Evolutionary conservation across 805 yeast genomes (phyloP).

Genomic region (Spathaspora gorwiae): DNA sequence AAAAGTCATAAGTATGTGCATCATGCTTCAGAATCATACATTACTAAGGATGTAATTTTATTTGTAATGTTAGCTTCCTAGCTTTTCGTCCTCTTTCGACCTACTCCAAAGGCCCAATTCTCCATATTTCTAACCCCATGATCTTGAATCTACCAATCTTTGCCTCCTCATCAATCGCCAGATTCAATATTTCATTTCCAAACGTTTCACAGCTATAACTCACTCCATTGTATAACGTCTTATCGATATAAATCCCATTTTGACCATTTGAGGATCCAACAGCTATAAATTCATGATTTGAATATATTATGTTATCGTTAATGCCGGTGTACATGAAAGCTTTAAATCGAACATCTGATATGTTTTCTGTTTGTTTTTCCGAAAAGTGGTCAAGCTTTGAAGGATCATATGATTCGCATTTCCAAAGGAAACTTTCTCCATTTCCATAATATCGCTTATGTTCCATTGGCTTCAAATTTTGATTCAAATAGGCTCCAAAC

Average conservation of each 20-base stretch:
- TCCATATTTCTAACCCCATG: constrained; percentile 82
- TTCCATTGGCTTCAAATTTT: constrained; percentile 65
- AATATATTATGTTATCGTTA: constrained; percentile 80
- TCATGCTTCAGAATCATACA: too few species aligned
- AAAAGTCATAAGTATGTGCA: too few species aligned
- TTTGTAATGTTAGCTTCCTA: too few species aligned
- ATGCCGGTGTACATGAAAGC: constrained; percentile 86
- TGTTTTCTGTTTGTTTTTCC: background rate
- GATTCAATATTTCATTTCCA: constrained; percentile 74
- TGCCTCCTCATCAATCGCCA: constrained; percentile 21
- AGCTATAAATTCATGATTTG: constrained; percentile 71
- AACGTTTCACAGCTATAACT: constrained; percentile 77
- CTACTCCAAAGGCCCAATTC: constrained; percentile 43
- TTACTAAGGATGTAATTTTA: too few species aligned
- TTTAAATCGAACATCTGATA: constrained; percentile 42
- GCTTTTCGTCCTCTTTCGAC: background rate
- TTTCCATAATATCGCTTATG: constrained; percentile 79
- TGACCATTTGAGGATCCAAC: constrained; percentile 92
- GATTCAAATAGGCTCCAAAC: constrained; percentile 81
- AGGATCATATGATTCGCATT: constrained; percentile 42
- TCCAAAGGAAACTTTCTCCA: constrained; percentile 95
- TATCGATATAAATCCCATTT: constrained; percentile 87
- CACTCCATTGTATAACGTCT: constrained; percentile 69
- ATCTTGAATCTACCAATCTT: constrained; percentile 60
- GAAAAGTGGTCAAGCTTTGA: constrained; percentile 8